Percentiles rank a stretch among this genome's conserved stretches.
phyloP scores from a whole-genome alignment of 2,329 filamentous ascomycete genomes.

The Talaromyces sp. region DNA sequence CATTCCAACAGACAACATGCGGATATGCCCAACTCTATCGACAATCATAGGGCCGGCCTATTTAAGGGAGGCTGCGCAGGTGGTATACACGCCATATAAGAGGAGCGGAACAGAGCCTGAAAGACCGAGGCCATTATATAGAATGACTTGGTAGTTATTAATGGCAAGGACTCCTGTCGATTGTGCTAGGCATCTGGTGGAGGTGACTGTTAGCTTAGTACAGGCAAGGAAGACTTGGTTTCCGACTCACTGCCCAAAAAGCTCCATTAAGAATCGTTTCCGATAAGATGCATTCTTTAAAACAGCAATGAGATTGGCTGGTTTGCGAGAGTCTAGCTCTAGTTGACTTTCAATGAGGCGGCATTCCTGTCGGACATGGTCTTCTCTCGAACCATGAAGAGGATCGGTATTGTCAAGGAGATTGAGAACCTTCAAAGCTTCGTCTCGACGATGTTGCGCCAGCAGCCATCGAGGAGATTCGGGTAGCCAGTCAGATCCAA shows the following conservation, averaged over 20 bases:
- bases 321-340: background rate
- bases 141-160: background rate
- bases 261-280: background rate
- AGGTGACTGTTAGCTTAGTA: background rate
- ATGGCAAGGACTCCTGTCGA: background rate
- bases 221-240: background rate
- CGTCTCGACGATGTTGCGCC: background rate
- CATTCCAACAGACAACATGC: background rate
- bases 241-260: background rate
- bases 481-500: conserved; percentile 2
- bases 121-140: background rate
- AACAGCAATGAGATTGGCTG: background rate
- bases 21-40: background rate
- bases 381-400: background rate
- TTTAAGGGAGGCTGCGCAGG: background rate
- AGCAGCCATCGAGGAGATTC: conserved; percentile 13
- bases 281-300: background rate
- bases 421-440: background rate
- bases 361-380: background rate
- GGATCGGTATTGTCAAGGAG: background rate
- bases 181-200: background rate
- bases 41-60: background rate
- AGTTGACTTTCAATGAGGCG: background rate
- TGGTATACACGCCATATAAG: background rate
- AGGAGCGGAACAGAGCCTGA: background rate